Evolutionary conservation across 2,329 filamentous ascomycete genomes (phyloP).

Genomic region (Curvularia spicifera): DNA sequence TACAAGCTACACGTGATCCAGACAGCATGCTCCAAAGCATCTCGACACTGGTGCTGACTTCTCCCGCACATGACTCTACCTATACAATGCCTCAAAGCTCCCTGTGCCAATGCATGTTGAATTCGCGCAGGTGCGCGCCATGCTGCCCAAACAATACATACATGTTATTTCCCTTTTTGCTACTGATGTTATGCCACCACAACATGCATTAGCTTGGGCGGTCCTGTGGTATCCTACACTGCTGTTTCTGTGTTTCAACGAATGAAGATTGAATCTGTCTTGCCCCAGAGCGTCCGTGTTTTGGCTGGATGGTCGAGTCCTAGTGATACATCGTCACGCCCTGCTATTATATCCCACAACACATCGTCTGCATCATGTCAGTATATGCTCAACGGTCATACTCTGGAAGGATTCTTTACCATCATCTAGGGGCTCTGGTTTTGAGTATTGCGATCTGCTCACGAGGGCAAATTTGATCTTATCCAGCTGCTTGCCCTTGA

Average conservation of each 20-base stretch:
- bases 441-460: conserved; percentile 72
- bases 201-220: background rate
- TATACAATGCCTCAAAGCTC: conserved; percentile 17
- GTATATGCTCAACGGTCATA: background rate
- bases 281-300: conserved; percentile 63
- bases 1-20: conserved; percentile 11
- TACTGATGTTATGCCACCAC: conserved; percentile 6
- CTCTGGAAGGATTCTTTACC: conserved; percentile 64
- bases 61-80: conserved; percentile 12
- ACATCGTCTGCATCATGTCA: conserved; percentile 52
- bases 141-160: conserved; percentile 14
- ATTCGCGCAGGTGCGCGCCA: conserved; percentile 5
- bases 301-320: conserved; percentile 70
- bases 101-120: conserved; percentile 13
- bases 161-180: conserved; percentile 3
- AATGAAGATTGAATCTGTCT: conserved; percentile 70
- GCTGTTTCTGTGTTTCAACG: conserved; percentile 42
- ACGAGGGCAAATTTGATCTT: conserved; percentile 93
- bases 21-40: conserved; percentile 5
- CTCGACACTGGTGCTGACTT: conserved; percentile 9
- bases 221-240: conserved; percentile 33
- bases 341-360: conserved; percentile 51
- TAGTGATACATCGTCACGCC: conserved; percentile 51
- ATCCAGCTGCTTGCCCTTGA: conserved; percentile 98
- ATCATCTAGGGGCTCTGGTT: conserved; percentile 83